phyloP scores from a whole-genome alignment of 2,329 filamentous ascomycete species.

The Microsporum canis region DNA sequence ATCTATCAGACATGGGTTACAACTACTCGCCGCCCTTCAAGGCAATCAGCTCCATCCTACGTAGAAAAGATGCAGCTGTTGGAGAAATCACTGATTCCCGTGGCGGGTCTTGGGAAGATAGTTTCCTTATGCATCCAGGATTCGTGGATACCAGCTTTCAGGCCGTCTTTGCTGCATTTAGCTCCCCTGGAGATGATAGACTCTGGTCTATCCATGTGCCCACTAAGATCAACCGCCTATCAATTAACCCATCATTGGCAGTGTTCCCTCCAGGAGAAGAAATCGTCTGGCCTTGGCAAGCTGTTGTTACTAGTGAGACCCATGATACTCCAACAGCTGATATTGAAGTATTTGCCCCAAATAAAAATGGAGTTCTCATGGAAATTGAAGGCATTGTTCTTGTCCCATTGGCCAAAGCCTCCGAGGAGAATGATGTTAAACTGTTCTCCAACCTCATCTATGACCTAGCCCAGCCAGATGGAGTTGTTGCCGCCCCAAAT shows the following conservation, averaged over 20 bases:
- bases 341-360: neutral
- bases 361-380: neutral
- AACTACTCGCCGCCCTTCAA: conserved; percentile 16
- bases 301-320: neutral
- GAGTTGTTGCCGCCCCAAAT: neutral
- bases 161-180: conserved; percentile 12
- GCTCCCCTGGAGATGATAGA: conserved; percentile 13
- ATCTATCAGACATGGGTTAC: conserved; percentile 16
- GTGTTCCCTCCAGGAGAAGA: neutral
- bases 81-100: neutral
- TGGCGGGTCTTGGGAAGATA: neutral
- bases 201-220: conserved; percentile 16
- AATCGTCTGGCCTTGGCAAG: neutral
- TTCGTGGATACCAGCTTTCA: conserved; percentile 18
- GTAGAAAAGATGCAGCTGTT: neutral
- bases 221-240: conserved; percentile 6
- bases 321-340: neutral
- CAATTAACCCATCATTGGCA: neutral
- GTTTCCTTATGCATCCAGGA: conserved; percentile 14
- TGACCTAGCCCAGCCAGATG: neutral
- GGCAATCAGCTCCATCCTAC: conserved; percentile 7
- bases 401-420: neutral
- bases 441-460: neutral
- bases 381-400: neutral
- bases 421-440: neutral